Base-by-base conservation (phyloP, 208 protist species). In the Trypanosoma vivax region DNA sequence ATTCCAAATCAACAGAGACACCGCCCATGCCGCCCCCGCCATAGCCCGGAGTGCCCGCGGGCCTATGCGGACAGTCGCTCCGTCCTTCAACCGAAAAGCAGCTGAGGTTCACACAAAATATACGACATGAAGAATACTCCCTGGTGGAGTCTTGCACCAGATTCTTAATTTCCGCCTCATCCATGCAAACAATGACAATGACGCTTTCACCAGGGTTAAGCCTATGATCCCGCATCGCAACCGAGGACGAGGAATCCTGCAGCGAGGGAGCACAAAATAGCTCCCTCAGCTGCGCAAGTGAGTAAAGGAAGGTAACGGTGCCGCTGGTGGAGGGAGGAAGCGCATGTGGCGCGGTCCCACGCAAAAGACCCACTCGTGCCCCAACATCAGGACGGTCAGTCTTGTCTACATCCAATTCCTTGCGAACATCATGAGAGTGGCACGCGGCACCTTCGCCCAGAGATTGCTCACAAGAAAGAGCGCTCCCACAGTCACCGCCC, bases 41-140 rank as follows among this genome's bases (percentile, higher is more conserved):
- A n/a, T n/a, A n/a, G n/a, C n/a, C n/a, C n/a, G n/a, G n/a, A n/a
- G n/a, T n/a, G n/a, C n/a, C n/a, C n/a, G n/a, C n/a, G n/a, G n/a
- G n/a, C 7, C 33, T 13, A 13, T 13, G 7, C 13, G 7, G 33
- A 13, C 33, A 37, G 13, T n/a, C 33, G 13, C 33, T 70, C 56
- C 81, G 82, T 19, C 83, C 76, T 28, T 72, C 58, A 23, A 65
- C 60, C 1, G 76, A 73, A n/a, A 89, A 49, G 28, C 43, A 61
- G n/a, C 65, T 49, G 25, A 90, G 66, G 48, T 90, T 67, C 10
- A 84, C 60, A 18, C 65, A 70, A 39, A 84, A 90, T 34, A 87
- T 61, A 28, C 78, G 82, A 50, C 74, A 72, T 40, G 70, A 58
- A 25, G 75, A 79, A 13, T 86, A 59, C 18, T 73, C 43, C 43